Evolutionary conservation across 768 basidiomycete genomes (phyloP), one percentile per base, ranked within the genome.

Genomic region (Tulasnella sp.): DNA sequence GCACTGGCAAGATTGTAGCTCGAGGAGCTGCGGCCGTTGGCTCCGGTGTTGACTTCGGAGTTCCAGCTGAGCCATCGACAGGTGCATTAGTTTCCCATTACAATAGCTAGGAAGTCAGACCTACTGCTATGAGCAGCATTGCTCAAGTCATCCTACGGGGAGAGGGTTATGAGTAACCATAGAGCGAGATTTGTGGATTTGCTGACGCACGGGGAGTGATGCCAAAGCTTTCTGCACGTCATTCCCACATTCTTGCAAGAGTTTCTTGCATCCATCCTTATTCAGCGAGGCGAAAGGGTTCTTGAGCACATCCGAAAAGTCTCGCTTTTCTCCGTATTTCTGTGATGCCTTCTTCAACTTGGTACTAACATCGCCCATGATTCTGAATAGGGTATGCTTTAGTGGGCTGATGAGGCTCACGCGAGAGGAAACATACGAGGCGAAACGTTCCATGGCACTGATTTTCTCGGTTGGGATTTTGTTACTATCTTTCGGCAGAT

Each of bases 281-380:
- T 34, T 64, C 16, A 64, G n/a, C 9, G 60, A 64, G 24, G 60
- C 60, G 28, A 64, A 64, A 34, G 60, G 60, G 31, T 64, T 3
- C 60, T 64, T 64, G 60, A 64, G 20, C 60, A 64, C 9, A 34
- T 34, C 31, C 3, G 60, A 28, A 34, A 64, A 64, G 6, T 64
- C 60, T 18, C 31, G 34, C 60, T 64, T 64, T 28, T n/a, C 60
- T 64, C 60, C 60, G 31, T 28, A 64, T 64, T 64, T 64, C 28
- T 64, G 20, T n/a, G 60, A 28, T 31, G 60, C 60, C 28, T 64
- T 64, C 60, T 64, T 64, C 60, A 64, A 64, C 28, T 64, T 64
- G 24, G 60, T 24, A n/a, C n/a, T 34, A 14, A 64, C 60, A 34
- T 31, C n/a, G 3, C 22, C 60, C n/a, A 64, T 64, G 31, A 64